These are phyloP conservation scores for Hymenoscyphus repandus DNA, from an alignment of 2,329 filamentous ascomycete genomes.

Conservation along the genomic window DNA sequence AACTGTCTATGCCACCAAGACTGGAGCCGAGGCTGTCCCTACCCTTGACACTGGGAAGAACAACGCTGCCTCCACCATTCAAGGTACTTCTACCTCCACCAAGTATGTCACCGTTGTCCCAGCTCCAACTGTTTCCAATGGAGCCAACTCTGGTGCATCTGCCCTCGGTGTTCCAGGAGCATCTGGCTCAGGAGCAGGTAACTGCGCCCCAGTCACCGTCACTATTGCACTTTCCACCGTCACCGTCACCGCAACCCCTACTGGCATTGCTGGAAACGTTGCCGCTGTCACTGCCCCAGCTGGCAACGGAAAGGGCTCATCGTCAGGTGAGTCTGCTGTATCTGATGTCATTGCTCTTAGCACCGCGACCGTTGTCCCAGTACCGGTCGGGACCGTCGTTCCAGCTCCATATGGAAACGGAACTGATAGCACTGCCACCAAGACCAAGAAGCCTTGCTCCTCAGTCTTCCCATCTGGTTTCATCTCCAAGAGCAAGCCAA, in stretches of 20 bases:
- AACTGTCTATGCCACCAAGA: conserved; percentile 25
- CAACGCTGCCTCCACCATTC: conserved; percentile 15
- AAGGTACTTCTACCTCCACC: conserved; percentile 18
- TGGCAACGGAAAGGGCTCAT: conserved; percentile 2
- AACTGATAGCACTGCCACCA: conserved; percentile 14
- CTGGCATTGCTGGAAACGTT: conserved; percentile 1
- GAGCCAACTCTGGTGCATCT: conserved; percentile 3
- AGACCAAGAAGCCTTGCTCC: conserved; percentile 22
- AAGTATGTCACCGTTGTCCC: conserved; percentile 21
- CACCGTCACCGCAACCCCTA: conserved; percentile 15
- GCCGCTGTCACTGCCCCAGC: background rate
- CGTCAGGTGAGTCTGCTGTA: conserved; percentile 1
- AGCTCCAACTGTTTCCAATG: conserved; percentile 3
- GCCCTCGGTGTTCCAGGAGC: background rate
- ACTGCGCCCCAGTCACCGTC: conserved; percentile 25
- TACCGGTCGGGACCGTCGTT: conserved; percentile 14
- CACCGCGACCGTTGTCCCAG: conserved; percentile 26
- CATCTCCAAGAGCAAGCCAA: conserved; percentile 19
- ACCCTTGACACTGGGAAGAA: background rate
- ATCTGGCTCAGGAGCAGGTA: conserved; percentile 7
- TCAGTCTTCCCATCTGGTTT: conserved; percentile 25
- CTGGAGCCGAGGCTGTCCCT: background rate
- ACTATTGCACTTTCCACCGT: conserved; percentile 25
- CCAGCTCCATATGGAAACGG: conserved; percentile 24
- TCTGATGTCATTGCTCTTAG: conserved; percentile 15